These are phyloP conservation scores for Wallacemonas rigidus DNA, from an alignment of 208 protist genomes.

Conservation along the genomic window DNA sequence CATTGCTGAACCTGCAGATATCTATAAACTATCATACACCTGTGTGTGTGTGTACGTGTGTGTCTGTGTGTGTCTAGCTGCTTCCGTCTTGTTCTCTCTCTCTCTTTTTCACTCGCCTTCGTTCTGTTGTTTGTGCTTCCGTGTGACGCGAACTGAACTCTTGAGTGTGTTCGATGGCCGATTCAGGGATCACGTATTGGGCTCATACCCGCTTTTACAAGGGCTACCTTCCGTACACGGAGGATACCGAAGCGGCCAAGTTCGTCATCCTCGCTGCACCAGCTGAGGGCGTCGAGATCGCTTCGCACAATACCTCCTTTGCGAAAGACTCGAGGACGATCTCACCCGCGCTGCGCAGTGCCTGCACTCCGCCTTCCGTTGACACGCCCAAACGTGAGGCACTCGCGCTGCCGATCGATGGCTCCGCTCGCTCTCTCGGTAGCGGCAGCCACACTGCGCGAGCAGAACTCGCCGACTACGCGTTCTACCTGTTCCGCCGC, in stretches of 20 bases:
- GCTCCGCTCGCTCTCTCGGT: neutral
- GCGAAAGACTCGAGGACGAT: neutral
- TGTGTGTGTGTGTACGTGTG: too few species aligned
- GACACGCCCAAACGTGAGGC: neutral
- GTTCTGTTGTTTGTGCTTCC: too few species aligned
- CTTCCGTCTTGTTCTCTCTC: neutral
- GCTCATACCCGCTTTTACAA: conserved; percentile 64
- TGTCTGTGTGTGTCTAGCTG: neutral
- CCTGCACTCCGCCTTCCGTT: conserved; percentile 1
- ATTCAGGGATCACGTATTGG: conserved; percentile 45
- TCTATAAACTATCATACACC: too few species aligned
- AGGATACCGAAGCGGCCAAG: conserved; percentile 35
- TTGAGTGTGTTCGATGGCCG: conserved; percentile 29
- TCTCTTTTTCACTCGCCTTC: neutral
- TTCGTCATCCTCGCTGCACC: conserved; percentile 56
- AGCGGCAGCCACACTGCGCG: conserved; percentile 11
- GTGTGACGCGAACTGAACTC: too few species aligned
- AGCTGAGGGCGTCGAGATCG: neutral
- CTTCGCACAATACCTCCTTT: conserved; percentile 1
- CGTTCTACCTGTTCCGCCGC: conserved; percentile 73
- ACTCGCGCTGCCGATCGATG: neutral
- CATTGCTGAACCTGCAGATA: too few species aligned
- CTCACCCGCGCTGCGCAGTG: conserved; percentile 3
- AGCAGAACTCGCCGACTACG: neutral
- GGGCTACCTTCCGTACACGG: conserved; percentile 64